These are phyloP conservation scores for Cynara cardunculus DNA, from an alignment of 129 eudicot species.

Conservation along the genomic window DNA sequence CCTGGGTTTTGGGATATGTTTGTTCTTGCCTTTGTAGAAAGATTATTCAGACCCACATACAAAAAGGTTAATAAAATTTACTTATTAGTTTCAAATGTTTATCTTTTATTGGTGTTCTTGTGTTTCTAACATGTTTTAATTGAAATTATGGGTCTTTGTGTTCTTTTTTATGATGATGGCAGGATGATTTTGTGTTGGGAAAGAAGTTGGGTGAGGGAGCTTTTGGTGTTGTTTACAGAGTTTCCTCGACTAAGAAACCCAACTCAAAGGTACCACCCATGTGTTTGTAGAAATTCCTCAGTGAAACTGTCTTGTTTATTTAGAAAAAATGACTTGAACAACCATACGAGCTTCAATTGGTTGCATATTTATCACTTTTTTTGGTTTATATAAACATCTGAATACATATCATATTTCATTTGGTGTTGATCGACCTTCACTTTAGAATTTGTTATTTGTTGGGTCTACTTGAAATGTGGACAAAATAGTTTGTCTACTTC, in stretches of 20 bases:
- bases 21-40: constrained; percentile 96
- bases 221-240: constrained; percentile 88
- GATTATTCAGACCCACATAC: constrained; percentile 74
- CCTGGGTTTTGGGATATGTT: constrained; percentile 99
- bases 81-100: not conserved
- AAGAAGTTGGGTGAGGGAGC: constrained; percentile 98
- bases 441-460: not conserved
- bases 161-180: constrained; percentile 17
- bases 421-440: not conserved
- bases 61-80: constrained; percentile 48
- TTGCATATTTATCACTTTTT: not conserved
- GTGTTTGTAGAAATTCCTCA: constrained; percentile 9
- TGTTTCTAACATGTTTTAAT: not conserved
- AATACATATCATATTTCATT: not conserved
- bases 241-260: constrained; percentile 54
- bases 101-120: not conserved
- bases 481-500: not conserved
- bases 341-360: not conserved
- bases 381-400: not conserved
- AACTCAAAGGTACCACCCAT: constrained; percentile 62
- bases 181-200: constrained; percentile 97
- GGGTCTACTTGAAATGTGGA: not conserved
- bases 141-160: constrained; percentile 2
- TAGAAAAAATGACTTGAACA: not conserved
- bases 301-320: not conserved